Percentiles rank a stretch among this genome's conserved stretches.
phyloP scores from a whole-genome alignment of 352 stramenopile genomes.

The Globisporangium camurandrum region DNA sequence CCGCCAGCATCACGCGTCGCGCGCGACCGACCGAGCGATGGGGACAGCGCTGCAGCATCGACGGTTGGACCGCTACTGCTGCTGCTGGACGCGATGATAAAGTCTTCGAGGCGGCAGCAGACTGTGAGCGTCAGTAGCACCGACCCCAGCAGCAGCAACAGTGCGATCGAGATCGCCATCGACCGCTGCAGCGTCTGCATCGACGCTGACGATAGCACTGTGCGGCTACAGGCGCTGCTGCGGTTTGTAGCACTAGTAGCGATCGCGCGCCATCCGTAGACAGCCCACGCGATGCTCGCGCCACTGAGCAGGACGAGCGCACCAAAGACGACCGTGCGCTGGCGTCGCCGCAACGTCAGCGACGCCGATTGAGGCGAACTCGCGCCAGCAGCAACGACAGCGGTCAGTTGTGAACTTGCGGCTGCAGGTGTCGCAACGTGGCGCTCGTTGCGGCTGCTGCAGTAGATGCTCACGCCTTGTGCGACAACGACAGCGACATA shows the following conservation, averaged over 20 bases:
- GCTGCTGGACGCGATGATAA: conserved; percentile 26
- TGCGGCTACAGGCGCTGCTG: background rate
- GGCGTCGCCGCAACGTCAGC: background rate
- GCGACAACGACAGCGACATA: conserved; percentile 17
- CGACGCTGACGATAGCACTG: background rate
- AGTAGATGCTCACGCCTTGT: conserved; percentile 1
- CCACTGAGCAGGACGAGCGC: conserved; percentile 12
- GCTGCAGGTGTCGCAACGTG: background rate
- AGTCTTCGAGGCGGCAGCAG: conserved; percentile 51
- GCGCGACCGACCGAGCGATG: conserved; percentile 11
- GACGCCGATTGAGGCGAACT: background rate
- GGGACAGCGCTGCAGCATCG: conserved; percentile 30
- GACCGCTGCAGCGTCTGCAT: conserved; percentile 5
- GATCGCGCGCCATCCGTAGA: conserved; percentile 16
- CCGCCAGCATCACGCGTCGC: background rate
- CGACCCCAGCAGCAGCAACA: conserved; percentile 26
- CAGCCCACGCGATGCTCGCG: conserved; percentile 16
- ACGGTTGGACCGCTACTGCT: conserved; percentile 17
- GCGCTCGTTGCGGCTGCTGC: background rate
- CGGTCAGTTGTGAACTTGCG: background rate
- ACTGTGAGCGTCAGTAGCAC: conserved; percentile 32
- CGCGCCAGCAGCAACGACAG: background rate
- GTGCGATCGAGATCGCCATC: conserved; percentile 16
- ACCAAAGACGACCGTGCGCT: conserved; percentile 10
- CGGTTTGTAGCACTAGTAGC: too few species aligned